phyloP scores from a whole-genome alignment of 495 filamentous ascomycete genomes.

The Copromyces sp. region DNA sequence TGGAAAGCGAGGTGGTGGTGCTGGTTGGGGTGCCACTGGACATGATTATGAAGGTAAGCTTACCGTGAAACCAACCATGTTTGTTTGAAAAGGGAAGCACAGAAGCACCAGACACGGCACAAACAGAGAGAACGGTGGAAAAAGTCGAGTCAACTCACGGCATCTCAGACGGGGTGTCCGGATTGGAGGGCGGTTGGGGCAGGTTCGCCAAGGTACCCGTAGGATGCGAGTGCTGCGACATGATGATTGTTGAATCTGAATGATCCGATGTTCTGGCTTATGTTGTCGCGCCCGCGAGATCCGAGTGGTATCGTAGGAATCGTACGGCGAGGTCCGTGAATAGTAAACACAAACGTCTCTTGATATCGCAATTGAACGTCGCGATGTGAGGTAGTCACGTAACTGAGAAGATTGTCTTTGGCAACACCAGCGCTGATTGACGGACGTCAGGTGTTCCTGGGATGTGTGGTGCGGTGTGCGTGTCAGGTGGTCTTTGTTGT shows the following conservation, averaged over 20 bases:
- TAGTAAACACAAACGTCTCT: neutral
- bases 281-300: neutral
- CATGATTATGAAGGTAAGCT: conserved; percentile 9
- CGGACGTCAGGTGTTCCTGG: neutral
- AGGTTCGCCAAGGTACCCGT: conserved; percentile 64
- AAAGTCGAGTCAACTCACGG: conserved; percentile 50
- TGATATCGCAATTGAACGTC: neutral
- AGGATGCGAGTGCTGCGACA: conserved; percentile 38
- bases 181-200: conserved; percentile 71
- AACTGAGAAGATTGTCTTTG: neutral
- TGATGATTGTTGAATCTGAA: conserved; percentile 2
- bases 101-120: neutral
- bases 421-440: neutral
- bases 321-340: neutral
- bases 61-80: conserved; percentile 1
- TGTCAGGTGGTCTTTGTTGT: neutral
- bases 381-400: neutral
- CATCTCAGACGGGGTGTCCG: conserved; percentile 82
- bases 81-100: neutral
- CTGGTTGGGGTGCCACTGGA: conserved; percentile 83
- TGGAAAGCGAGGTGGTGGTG: conserved; percentile 73
- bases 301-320: neutral
- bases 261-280: too few relatives aligned
- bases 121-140: neutral
- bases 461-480: neutral